These are phyloP conservation scores for Asterophora parasitica DNA, from an alignment of 768 basidiomycete genomes.

Conservation along the genomic window DNA sequence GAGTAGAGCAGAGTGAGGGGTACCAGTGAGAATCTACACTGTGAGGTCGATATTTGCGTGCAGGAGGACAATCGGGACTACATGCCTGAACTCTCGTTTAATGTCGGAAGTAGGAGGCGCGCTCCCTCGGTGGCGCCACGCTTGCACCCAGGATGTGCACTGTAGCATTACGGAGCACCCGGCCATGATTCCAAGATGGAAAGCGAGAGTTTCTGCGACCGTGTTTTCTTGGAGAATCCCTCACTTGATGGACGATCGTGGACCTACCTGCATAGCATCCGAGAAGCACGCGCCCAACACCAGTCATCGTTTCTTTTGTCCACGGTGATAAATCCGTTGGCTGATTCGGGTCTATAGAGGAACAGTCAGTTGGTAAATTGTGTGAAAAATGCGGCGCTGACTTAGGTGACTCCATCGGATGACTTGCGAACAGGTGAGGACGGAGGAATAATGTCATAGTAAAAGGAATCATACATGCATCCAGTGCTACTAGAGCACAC, in stretches of 20 bases:
- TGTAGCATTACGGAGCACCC: slow-evolving; percentile 51
- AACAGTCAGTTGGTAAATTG: background rate
- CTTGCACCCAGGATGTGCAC: slow-evolving; percentile 31
- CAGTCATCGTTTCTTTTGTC: slow-evolving; percentile 43
- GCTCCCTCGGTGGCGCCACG: slow-evolving; percentile 18
- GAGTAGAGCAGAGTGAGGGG: slow-evolving; percentile 81
- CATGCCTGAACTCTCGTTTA: slow-evolving; percentile 58
- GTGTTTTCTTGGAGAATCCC: background rate
- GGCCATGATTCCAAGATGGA: slow-evolving; percentile 62
- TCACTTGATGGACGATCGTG: background rate
- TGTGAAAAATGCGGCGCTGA: slow-evolving; percentile 24
- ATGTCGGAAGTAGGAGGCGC: slow-evolving; percentile 38
- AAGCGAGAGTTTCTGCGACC: slow-evolving; percentile 63
- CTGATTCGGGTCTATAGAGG: slow-evolving; percentile 33
- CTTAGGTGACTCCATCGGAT: slow-evolving; percentile 76
- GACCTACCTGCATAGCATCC: slow-evolving; percentile 60
- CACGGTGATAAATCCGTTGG: slow-evolving; percentile 39
- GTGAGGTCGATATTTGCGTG: too few relatives aligned
- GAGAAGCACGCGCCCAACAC: slow-evolving; percentile 55
- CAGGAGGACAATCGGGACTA: background rate
- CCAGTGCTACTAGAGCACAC: slow-evolving; percentile 51
- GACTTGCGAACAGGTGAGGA: slow-evolving; percentile 36
- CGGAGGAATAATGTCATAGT: background rate
- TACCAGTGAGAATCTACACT: slow-evolving; percentile 59
- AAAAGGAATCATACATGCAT: slow-evolving; percentile 57